Base-by-base conservation (phyloP, 495 filamentous ascomycete genomes). In the Parathielavia appendiculata region DNA sequence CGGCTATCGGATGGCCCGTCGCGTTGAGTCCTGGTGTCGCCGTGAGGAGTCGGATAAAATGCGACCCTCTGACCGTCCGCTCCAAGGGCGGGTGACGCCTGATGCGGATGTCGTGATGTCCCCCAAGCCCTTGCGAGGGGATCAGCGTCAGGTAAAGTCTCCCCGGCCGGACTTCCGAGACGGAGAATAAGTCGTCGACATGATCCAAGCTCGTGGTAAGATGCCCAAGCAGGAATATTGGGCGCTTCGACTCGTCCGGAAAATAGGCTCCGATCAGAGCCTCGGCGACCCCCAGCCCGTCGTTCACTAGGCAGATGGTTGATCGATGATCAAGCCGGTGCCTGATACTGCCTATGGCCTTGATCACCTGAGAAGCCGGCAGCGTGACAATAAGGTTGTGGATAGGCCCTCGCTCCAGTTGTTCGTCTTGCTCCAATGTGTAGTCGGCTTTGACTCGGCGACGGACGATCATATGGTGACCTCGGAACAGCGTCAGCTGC, bases 251-350 rank as follows among this genome's bases (percentile, higher is more conserved):
- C 2, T 81, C 77, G 63, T 90, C 77, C 0, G 82, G 78, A 64
- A 95, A 98, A 13, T 92, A 63, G 2, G 73, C 55, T 11, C 78
- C 62, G 60, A 89, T 88, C 19, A 96, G 72, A 38, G 80, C 76
- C n/a, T 96, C 89, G 30, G 91, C 72, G 4, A 86, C 69, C 2
- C 92, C 92, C 75, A 97, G 81, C 5, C 90, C 91, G 48, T 92
- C 89, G 52, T 95, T 88, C 5, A 95, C 65, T 22, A 98, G 82
- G 40, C 87, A 78, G 34, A 98, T 79, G 0, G 91, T 92, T 4
- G 90, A 90, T 14, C 81, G 73, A 5, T 76, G 72, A 35, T 82
- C 82, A n/a, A 98, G 74, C 10, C 90, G 81, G 59, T 89, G 78
- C 7, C 69, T 69, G 43, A 97, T 76, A 1, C 69, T 59, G 26